Evolutionary conservation across 768 basidiomycete species (phyloP), one percentile per base, ranked within the genome.

Genomic region (Dentipellis sp.): DNA sequence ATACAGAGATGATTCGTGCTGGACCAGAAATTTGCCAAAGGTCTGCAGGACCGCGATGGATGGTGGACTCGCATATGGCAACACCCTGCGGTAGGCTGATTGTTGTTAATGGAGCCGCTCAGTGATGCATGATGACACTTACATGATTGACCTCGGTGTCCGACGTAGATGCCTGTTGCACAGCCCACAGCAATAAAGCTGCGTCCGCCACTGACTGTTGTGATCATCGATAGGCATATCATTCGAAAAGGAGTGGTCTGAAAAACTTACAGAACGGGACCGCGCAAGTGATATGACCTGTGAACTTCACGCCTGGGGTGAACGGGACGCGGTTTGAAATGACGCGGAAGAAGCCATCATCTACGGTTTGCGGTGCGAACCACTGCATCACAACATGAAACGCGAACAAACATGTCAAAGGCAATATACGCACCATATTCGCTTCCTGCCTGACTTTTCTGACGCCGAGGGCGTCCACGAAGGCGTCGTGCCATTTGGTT

Each of bases 21-120:
- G 82, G 2, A 92, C 73, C 39, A 92, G 66, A 55, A 93, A 76
- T 62, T 81, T 84, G 66, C 87, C 83, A 66, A 80, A 83, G 0
- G 73, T 68, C 35, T 72, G 79, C 16, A 91, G 67, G 0, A 81
- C 81, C 7, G 80, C 73, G 37, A 93, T 72, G 12, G 77, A 75
- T 3, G 72, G 76, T 17, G 81, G 75, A 51, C 76, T 78, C 8
- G 72, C 64, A 56, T 74, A 71, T 9, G 71, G 63, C n/a, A 92
- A 67, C 14, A 84, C 79, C 63, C 72, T 78, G 56, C 72, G 76
- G 64, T 79, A 88, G 12, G 75, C 88, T 90, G 58, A 22, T 36
- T 17, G 35, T 53, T 35, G 55, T 59, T 19, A 55, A 35, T 58
- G 10, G 36, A 16, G 8, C 29, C 19, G 16, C 19, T 39, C 11